A percentile compares a stretch with the other conserved stretches of the same genome.
phyloP scores from a whole-genome alignment of 2,329 filamentous ascomycete species.

The Ilyonectria sp. region DNA sequence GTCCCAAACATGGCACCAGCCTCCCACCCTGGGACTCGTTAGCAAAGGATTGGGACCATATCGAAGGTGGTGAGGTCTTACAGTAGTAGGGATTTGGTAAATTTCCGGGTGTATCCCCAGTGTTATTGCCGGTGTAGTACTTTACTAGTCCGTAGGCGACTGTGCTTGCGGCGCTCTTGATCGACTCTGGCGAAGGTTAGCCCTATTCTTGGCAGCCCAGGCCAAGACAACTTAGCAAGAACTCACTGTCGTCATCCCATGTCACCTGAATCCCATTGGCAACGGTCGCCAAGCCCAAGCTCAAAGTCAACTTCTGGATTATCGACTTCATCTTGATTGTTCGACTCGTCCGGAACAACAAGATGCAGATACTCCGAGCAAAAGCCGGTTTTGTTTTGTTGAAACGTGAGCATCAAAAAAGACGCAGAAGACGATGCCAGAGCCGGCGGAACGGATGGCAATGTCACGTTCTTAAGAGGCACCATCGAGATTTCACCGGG shows the following conservation, averaged over 20 bases:
- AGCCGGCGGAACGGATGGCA: too few relatives aligned
- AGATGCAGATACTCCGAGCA: too few relatives aligned
- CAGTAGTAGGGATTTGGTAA: slow-evolving; percentile 77
- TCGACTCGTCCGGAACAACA: too few relatives aligned
- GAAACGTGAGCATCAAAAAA: too few relatives aligned
- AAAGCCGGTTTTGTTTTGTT: too few relatives aligned
- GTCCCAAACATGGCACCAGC: slow-evolving; percentile 80
- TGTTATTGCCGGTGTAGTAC: slow-evolving; percentile 71
- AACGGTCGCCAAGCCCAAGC: background rate
- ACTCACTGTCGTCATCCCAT: background rate
- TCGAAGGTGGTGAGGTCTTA: slow-evolving; percentile 52
- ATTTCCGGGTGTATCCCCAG: slow-evolving; percentile 71
- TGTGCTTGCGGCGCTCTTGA: slow-evolving; percentile 65
- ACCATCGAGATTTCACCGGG: too few relatives aligned
- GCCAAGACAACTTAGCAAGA: background rate
- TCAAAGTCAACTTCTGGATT: too few relatives aligned
- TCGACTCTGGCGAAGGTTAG: slow-evolving; percentile 58
- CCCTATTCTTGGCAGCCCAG: background rate
- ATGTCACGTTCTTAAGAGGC: too few relatives aligned
- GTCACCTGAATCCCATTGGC: background rate
- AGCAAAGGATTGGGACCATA: slow-evolving; percentile 35
- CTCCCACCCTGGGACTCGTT: slow-evolving; percentile 73
- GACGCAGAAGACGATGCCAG: too few relatives aligned
- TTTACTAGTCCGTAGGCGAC: slow-evolving; percentile 64
- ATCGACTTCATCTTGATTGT: too few relatives aligned